Percentiles rank a stretch among this genome's conserved stretches.
phyloP scores from a whole-genome alignment of 2,329 filamentous ascomycete genomes.

The Cladophialophora chaetospira region DNA sequence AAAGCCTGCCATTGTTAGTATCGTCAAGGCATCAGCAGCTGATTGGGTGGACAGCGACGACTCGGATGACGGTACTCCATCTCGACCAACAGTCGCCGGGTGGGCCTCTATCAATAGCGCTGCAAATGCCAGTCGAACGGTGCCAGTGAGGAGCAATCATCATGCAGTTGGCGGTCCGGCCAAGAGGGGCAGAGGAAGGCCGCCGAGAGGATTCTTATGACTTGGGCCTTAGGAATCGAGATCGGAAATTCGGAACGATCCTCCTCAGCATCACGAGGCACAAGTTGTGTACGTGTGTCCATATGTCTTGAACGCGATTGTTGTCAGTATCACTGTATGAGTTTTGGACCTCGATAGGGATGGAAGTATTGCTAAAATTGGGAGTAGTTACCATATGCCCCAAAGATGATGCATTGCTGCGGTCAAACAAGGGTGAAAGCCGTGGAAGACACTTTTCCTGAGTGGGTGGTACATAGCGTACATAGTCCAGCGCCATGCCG shows the following conservation, averaged over 20 bases:
- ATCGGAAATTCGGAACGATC: too few relatives aligned
- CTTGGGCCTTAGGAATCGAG: not conserved
- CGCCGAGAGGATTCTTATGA: conserved; percentile 9
- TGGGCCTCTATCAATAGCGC: conserved; percentile 19
- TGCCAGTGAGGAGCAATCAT: not conserved
- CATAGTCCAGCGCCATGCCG: too few relatives aligned
- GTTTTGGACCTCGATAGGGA: too few relatives aligned
- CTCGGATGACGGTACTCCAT: conserved; percentile 17
- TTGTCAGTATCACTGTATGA: too few relatives aligned
- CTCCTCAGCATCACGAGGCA: too few relatives aligned
- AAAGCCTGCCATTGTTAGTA: not conserved
- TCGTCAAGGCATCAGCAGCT: conserved; percentile 23
- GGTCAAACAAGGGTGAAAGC: too few relatives aligned
- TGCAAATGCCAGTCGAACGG: not conserved
- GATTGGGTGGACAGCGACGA: conserved; percentile 31
- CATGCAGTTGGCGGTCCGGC: not conserved
- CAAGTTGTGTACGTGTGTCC: not conserved
- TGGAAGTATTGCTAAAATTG: too few relatives aligned
- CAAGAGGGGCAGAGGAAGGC: conserved; percentile 19
- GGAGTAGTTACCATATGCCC: too few relatives aligned
- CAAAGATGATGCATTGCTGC: too few relatives aligned
- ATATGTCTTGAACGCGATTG: too few relatives aligned
- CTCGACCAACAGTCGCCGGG: not conserved
- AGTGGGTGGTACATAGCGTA: too few relatives aligned
- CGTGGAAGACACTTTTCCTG: too few relatives aligned